A percentile compares a stretch with the other conserved stretches of the same genome.
phyloP scores from a whole-genome alignment of 257 asterid genomes.

The Linaria vulgaris region DNA sequence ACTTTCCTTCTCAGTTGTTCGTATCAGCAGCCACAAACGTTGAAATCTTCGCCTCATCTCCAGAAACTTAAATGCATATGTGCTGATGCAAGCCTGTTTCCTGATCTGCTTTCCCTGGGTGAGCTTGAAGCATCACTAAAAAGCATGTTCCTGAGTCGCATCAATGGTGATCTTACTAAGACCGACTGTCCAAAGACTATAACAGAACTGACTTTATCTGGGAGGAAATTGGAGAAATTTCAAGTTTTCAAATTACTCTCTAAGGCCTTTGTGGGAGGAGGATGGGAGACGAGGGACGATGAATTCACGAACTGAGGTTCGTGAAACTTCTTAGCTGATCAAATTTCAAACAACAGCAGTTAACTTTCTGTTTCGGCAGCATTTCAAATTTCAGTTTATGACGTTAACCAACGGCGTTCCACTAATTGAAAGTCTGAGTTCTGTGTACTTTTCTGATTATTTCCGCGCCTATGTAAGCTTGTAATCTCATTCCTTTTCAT shows the following conservation, averaged over 20 bases:
- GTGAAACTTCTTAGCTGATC: too few species aligned
- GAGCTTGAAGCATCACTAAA: constrained; percentile 11
- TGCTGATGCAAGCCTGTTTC: background rate
- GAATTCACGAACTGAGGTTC: constrained; percentile 6
- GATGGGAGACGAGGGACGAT: constrained; percentile 1
- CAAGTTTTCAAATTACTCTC: background rate
- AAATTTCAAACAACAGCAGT: too few species aligned
- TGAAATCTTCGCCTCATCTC: background rate
- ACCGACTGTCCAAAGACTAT: background rate
- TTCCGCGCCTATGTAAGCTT: too few species aligned
- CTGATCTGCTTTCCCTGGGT: background rate
- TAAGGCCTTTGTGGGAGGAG: background rate
- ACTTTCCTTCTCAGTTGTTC: background rate
- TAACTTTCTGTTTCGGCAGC: too few species aligned
- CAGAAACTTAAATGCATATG: background rate
- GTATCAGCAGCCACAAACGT: background rate
- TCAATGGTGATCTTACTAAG: background rate
- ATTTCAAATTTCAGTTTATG: too few species aligned
- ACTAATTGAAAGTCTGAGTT: too few species aligned
- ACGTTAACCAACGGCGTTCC: too few species aligned
- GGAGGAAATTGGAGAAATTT: constrained; percentile 2
- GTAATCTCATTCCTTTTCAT: too few species aligned
- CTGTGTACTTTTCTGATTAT: too few species aligned
- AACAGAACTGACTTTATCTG: background rate
- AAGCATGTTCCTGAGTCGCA: background rate